Base-by-base conservation (phyloP, 2,329 filamentous ascomycete genomes). In the Arthrinium phaeospermum region DNA sequence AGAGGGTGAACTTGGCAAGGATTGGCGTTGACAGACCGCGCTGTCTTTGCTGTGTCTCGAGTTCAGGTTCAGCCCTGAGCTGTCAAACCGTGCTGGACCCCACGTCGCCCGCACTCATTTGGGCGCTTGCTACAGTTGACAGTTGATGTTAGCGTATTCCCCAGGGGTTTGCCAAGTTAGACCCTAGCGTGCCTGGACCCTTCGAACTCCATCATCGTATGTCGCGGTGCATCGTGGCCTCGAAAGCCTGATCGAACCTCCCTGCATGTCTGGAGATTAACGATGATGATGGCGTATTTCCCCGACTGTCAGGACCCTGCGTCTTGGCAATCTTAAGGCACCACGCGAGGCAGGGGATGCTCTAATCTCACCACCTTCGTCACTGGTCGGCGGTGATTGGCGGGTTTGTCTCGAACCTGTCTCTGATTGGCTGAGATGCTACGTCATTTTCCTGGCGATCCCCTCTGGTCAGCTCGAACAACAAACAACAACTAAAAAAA, bases 381-480 rank as follows among this genome's bases (percentile, higher is more conserved):
- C 68, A 71, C 71, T 27, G 69, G 64, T 68, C 69, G 24, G 13
- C 47, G 14, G n/a, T 72, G 69, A 72, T 72, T 72, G 69, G 71
- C 47, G 51, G 47, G 10, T 10, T 12, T 30, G 47, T 67, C 68
- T 53, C 53, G 69, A 69, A 61, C 34, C n/a, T 69, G 24, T 49
- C 44, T 46, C 30, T 72, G 47, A 72, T 72, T 72, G 69, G 69
- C 14, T 34, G 30, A 37, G 45, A 24, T n/a, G 61, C 70, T 73
- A 73, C 72, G 72, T 73, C 72, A 73, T 73, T 71, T 46, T 8
- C 27, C 22, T 46, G 13, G 6, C 64, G 70, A 71, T 70, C 70
- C 30, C 14, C 46, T 46, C 14, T 45, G 27, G 24, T 22, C 69
- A 46, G 47, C 57, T 70, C 16, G 30, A 61, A 61, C 53, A 61